A percentile compares a stretch with the other conserved stretches of the same genome.
Conservation (phyloP, 495 filamentous ascomycete species). For the Aspergillus hancockii region DNA sequence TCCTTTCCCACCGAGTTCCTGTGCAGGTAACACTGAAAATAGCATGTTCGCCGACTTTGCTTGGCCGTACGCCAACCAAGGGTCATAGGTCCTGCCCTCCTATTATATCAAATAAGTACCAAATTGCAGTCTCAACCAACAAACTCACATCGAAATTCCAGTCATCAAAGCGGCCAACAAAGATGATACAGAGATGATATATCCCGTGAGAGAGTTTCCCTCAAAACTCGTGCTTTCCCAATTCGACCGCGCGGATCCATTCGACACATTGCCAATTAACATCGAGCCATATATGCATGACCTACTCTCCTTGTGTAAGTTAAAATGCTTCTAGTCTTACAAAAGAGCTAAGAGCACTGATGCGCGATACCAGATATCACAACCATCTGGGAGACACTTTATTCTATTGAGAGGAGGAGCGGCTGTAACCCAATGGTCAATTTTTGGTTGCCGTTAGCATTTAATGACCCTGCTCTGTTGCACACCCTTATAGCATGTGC, state of each 20-base stretch:
- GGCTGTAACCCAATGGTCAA: slow-evolving; percentile 8
- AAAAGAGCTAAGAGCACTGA: not conserved
- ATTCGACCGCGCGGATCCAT: not conserved
- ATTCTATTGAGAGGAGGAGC: slow-evolving; percentile 1
- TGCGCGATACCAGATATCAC: not conserved
- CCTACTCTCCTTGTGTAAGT: not conserved
- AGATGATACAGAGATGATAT: too few species aligned
- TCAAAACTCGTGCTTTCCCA: too few species aligned
- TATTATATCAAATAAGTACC: not conserved
- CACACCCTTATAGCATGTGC: slow-evolving; percentile 1
- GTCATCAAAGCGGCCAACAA: slow-evolving; percentile 4
- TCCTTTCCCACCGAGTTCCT: not conserved
- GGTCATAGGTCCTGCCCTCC: slow-evolving; percentile 3
- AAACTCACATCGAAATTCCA: slow-evolving; percentile 6
- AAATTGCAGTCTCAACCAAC: too few species aligned
- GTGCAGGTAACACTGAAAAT: not conserved
- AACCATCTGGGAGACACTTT: slow-evolving; percentile 1
- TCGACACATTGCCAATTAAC: slow-evolving; percentile 2
- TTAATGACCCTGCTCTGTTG: not conserved
- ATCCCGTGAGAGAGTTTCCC: too few species aligned
- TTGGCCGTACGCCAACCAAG: slow-evolving; percentile 7
- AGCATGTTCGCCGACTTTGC: slow-evolving; percentile 9
- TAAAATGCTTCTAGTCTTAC: not conserved
- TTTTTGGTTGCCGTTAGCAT: slow-evolving; percentile 2
- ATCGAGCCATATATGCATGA: slow-evolving; percentile 10